Base-by-base conservation (phyloP, 768 basidiomycete genomes). In the Mycena rebaudengoi region DNA sequence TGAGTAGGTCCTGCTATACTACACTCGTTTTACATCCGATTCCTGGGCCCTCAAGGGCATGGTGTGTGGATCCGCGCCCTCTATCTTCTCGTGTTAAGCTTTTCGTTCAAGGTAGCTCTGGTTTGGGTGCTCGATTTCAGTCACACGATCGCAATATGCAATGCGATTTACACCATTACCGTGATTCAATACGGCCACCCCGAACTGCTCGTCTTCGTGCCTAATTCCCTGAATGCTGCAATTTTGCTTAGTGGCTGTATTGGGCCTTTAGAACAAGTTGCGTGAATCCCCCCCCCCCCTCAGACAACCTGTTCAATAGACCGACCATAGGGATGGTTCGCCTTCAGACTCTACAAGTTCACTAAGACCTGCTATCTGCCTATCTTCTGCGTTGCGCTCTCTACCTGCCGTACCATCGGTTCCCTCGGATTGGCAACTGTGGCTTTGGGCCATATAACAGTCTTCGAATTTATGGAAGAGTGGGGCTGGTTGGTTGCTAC, bases 251-350 rank as follows among this genome's bases (percentile, higher is more conserved):
- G 59, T 28, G 59, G 59, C 11, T 56, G 62, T 32, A 51, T 62
- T 10, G 65, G 60, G 1, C 65, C 65, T 6, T 29, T 66, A n/a
- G 49, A 60, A 39, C 65, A 66, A 33, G 65, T n/a, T 40, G 33
- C 25, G 52, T 53, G 5, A 13, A 23, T 20, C 16, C 18, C 23
- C 11, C 21, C 23, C 10, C 7, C 33, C 18, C 13, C 14, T 49
- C 29, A 20, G n/a, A 6, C 3, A n/a, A n/a, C 39, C 18, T 25
- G 28, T 10, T 1, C 49, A n/a, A 1, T 26, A 2, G 5, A 12
- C 1, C 7, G 4, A 25, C 6, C 20, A 16, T 10, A 65, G 64
- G 51, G 32, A 29, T 65, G 57, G 58, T 65, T 60, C 33, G 58
- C 64, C 18, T 60, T 60, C 37, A 57, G 64, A 8, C 41, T 65